Conservation (phyloP, 2,329 filamentous ascomycete genomes). For the Alternaria burnsii region DNA sequence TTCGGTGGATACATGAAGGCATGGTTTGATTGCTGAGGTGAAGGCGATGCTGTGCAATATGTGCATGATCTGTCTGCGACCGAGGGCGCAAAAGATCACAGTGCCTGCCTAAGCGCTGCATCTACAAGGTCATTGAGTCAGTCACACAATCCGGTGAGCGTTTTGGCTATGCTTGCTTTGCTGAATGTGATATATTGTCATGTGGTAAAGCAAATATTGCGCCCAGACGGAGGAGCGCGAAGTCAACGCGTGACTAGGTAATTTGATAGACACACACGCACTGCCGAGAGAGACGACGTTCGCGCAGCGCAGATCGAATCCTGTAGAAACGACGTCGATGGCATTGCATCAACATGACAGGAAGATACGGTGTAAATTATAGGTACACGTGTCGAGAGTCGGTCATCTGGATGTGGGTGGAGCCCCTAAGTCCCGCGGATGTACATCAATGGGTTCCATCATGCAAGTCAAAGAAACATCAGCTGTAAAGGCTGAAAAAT, state of each 20-base stretch:
- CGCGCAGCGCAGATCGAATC: constrained; percentile 4
- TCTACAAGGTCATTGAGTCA: neutral
- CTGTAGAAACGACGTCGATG: neutral
- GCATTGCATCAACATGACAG: neutral
- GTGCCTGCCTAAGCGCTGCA: neutral
- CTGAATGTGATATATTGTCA: neutral
- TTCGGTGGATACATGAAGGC: constrained; percentile 13
- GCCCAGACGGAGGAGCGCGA: constrained; percentile 13
- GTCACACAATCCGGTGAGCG: neutral
- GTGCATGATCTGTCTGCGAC: neutral
- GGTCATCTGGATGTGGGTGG: constrained; percentile 15
- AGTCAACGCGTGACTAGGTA: constrained; percentile 3
- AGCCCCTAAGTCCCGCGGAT: constrained; percentile 1
- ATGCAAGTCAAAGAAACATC: constrained; percentile 5
- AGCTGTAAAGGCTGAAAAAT: constrained; percentile 2
- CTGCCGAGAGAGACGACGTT: neutral
- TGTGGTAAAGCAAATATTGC: constrained; percentile 12
- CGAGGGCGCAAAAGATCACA: neutral
- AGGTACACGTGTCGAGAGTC: constrained; percentile 35
- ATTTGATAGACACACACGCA: neutral
- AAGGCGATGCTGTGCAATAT: constrained; percentile 20
- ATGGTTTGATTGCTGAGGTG: neutral
- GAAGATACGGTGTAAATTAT: constrained; percentile 33
- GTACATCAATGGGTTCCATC: constrained; percentile 4
- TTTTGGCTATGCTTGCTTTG: neutral